A percentile compares a stretch with the other conserved stretches of the same genome.
phyloP scores from a whole-genome alignment of 345 rosid genomes.

The Hypericum androsaemum region DNA sequence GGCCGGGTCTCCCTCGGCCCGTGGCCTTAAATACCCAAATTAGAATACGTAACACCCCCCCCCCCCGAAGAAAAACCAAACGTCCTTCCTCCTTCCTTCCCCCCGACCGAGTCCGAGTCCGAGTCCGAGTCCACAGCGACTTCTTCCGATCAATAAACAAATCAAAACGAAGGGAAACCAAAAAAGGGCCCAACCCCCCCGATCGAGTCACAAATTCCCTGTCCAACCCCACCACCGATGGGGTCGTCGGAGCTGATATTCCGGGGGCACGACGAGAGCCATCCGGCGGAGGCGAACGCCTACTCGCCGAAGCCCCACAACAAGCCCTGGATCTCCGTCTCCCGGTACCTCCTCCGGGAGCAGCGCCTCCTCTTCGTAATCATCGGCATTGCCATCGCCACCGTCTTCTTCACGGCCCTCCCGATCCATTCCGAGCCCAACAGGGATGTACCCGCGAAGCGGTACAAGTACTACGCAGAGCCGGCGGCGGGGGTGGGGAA shows the following conservation, averaged over 20 bases:
- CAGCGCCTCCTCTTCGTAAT: constrained; percentile 80
- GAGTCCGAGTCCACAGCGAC: no score
- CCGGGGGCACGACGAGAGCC: constrained; percentile 69
- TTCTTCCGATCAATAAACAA: no score
- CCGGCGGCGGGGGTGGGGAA: constrained; percentile 27
- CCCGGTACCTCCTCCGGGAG: constrained; percentile 73
- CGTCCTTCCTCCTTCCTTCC: no score
- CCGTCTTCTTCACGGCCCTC: constrained; percentile 47
- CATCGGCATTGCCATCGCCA: constrained; percentile 80
- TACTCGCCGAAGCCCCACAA: constrained; percentile 53
- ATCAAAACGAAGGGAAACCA: no score
- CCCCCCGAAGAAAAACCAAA: no score
- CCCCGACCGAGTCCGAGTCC: no score
- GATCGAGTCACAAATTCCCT: neutral
- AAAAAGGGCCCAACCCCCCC: no score
- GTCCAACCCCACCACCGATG: constrained; percentile 22
- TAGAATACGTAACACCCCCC: no score
- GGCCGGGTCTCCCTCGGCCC: no score
- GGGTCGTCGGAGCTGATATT: constrained; percentile 59
- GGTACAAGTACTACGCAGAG: constrained; percentile 20
- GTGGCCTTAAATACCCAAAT: no score
- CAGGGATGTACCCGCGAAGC: neutral
- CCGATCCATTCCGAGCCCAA: constrained; percentile 34
- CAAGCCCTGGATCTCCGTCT: constrained; percentile 60
- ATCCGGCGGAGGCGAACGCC: constrained; percentile 30